Conservation (phyloP, 2,329 filamentous ascomycete genomes). For the Emmonsiellopsis sp. region DNA sequence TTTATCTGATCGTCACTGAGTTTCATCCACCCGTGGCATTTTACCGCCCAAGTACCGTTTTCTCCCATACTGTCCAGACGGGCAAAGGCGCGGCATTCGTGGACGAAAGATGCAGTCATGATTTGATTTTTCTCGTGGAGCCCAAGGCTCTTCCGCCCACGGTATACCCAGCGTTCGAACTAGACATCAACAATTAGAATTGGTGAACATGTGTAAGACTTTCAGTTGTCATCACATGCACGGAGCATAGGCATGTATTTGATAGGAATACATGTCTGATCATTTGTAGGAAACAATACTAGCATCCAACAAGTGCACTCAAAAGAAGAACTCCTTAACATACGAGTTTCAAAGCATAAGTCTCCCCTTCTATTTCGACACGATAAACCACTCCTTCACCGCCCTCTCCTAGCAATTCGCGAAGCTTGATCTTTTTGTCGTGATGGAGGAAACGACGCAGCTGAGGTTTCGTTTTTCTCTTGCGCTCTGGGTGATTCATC, state of each 20-base stretch:
- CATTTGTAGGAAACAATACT: too few relatives aligned
- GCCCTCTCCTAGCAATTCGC: background rate
- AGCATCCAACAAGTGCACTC: background rate
- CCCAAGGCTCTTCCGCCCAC: background rate
- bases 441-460: background rate
- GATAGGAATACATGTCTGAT: background rate
- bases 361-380: background rate
- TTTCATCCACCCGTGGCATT: constrained; percentile 11
- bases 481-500: background rate
- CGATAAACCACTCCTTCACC: background rate
- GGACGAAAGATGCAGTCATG: constrained; percentile 3
- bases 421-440: background rate
- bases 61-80: constrained; percentile 7
- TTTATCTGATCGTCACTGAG: constrained; percentile 6
- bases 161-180: background rate
- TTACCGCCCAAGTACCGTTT: constrained; percentile 12
- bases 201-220: background rate
- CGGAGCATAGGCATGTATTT: background rate
- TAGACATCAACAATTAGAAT: background rate
- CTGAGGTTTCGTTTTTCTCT: background rate
- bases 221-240: background rate
- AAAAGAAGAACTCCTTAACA: background rate
- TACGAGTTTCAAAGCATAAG: background rate
- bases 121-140: background rate
- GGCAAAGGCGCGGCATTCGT: constrained; percentile 10